These are phyloP conservation scores for Ramalina peruviana DNA, from an alignment of 495 filamentous ascomycete genomes.

Conservation along the genomic window DNA sequence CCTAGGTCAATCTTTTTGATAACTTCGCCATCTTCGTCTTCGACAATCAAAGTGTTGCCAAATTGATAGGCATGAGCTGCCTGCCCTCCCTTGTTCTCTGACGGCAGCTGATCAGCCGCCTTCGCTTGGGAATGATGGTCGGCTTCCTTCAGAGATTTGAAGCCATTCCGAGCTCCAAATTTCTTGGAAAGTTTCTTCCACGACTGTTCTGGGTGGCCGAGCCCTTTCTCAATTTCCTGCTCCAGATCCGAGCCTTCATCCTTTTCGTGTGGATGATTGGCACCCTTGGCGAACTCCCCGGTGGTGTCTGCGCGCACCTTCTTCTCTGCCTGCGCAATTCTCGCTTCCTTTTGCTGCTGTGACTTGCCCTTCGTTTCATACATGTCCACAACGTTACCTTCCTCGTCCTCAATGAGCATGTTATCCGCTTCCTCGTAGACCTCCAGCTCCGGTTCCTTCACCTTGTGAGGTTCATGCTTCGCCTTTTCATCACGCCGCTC, in stretches of 20 bases:
- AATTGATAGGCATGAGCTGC: conserved; percentile 90
- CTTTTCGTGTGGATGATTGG: conserved; percentile 29
- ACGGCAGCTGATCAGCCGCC: conserved; percentile 14
- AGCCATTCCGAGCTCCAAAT: conserved; percentile 29
- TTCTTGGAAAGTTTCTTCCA: conserved; percentile 20
- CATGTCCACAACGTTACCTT: conserved; percentile 67
- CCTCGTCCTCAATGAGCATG: conserved; percentile 71
- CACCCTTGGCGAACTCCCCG: conserved; percentile 28
- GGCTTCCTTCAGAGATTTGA: conserved; percentile 21
- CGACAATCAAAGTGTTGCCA: conserved; percentile 93
- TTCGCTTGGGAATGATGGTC: conserved; percentile 8
- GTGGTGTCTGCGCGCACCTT: conserved; percentile 45
- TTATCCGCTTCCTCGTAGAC: conserved; percentile 73
- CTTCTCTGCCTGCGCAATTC: conserved; percentile 42
- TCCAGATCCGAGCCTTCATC: conserved; percentile 32
- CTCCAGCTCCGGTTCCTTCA: conserved; percentile 36
- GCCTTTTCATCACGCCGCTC: conserved; percentile 22
- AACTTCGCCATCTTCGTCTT: conserved; percentile 95
- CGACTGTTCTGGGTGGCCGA: conserved; percentile 19
- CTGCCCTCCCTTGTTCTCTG: conserved; percentile 26
- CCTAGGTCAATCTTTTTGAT: conserved; percentile 85
- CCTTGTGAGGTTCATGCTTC: conserved; percentile 18
- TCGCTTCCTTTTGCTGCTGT: conserved; percentile 31
- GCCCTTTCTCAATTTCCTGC: conserved; percentile 20
- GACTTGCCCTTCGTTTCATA: conserved; percentile 30